Conservation (phyloP, 441 rosid species). For the Pelargonium fulgidum region DNA sequence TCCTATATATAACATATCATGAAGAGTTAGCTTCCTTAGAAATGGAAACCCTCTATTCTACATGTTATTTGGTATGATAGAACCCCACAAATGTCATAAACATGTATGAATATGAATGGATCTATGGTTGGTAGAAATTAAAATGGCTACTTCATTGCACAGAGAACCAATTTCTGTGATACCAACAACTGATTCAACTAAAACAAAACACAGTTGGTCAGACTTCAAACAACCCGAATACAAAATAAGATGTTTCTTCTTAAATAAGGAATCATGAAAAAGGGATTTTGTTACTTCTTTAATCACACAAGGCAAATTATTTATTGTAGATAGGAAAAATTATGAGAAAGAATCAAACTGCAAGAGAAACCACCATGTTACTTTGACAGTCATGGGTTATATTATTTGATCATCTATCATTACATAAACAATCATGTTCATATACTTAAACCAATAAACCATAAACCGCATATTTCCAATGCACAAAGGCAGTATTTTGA, state of each 20-base stretch:
- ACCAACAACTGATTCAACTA: neutral
- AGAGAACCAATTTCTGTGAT: neutral
- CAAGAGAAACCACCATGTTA: neutral
- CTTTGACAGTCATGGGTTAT: neutral
- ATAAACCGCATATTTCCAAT: neutral
- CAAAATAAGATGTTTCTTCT: neutral
- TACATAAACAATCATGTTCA: neutral
- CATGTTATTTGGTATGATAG: constrained; percentile 4
- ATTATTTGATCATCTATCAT: constrained; percentile 1
- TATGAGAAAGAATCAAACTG: neutral
- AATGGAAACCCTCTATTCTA: neutral
- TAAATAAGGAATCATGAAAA: constrained; percentile 3
- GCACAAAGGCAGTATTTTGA: neutral
- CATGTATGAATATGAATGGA: neutral
- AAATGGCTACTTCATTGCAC: neutral
- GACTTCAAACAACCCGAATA: neutral
- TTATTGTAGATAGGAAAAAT: neutral
- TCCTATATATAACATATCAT: constrained; percentile 11
- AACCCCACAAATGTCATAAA: neutral
- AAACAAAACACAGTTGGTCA: neutral
- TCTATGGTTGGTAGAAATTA: neutral
- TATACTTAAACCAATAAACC: neutral
- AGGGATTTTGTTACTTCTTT: neutral
- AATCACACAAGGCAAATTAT: neutral
- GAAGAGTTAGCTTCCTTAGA: neutral